phyloP scores from a whole-genome alignment of 768 basidiomycete genomes.

The Podaxis pistillaris region DNA sequence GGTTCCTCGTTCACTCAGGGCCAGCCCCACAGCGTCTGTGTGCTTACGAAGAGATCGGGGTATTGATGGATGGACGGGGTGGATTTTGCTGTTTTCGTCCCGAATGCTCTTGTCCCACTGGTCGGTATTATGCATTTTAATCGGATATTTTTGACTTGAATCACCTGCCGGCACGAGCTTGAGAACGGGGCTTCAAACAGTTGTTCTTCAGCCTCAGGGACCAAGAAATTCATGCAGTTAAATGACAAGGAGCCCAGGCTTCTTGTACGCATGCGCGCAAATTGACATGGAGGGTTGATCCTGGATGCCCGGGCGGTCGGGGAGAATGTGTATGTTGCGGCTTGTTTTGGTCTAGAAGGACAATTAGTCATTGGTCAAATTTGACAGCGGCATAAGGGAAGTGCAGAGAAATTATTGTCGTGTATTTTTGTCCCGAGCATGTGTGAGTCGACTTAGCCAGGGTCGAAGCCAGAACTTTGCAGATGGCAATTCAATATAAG shows the following conservation, averaged over 20 bases:
- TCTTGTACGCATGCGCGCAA: neutral
- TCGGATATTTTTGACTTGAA: neutral
- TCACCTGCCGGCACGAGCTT: neutral
- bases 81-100: neutral
- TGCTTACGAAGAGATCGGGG: neutral
- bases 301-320: neutral
- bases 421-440: neutral
- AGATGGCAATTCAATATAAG: neutral
- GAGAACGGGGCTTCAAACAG: neutral
- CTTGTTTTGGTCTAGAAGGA: neutral
- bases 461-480: neutral
- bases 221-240: neutral
- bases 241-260: neutral
- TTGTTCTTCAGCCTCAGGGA: neutral
- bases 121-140: neutral
- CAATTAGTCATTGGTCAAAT: neutral
- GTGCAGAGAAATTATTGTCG: neutral
- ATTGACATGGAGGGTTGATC: neutral
- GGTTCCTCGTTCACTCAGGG: neutral
- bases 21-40: neutral
- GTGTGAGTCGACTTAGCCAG: neutral
- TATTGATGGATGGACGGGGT: neutral
- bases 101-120: neutral
- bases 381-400: neutral
- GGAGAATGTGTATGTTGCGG: neutral